These are phyloP conservation scores for Quercus glauca DNA, from an alignment of 306 rosid genomes.

Conservation along the genomic window DNA sequence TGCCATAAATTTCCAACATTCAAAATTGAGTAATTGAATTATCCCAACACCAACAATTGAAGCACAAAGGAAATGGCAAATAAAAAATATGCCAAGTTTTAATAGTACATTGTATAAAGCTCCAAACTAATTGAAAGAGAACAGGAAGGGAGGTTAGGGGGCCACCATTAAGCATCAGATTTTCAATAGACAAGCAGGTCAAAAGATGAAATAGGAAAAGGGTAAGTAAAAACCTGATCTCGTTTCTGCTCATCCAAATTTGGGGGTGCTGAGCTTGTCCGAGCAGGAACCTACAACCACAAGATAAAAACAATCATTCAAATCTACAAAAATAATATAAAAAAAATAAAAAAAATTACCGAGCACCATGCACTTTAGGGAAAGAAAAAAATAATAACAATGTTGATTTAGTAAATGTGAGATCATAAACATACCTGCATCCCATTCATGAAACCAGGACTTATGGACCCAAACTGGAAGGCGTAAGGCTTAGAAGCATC, in stretches of 20 bases:
- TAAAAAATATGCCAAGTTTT: neutral
- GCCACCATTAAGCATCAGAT: neutral
- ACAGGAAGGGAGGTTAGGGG: neutral
- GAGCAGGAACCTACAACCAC: slow-evolving; percentile 76
- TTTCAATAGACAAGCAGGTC: slow-evolving; percentile 11
- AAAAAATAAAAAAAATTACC: neutral
- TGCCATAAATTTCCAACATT: slow-evolving; percentile 1
- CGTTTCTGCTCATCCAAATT: slow-evolving; percentile 91
- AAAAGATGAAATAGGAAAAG: neutral
- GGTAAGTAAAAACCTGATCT: slow-evolving; percentile 55
- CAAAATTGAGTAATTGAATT: neutral
- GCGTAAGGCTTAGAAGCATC: slow-evolving; percentile 64
- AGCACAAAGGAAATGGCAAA: neutral
- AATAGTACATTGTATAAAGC: neutral
- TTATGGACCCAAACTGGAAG: slow-evolving; percentile 86
- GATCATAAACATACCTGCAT: slow-evolving; percentile 54
- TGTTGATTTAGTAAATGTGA: slow-evolving; percentile 2
- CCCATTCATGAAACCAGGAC: slow-evolving; percentile 67
- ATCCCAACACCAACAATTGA: neutral
- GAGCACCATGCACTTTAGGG: neutral
- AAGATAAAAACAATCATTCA: slow-evolving; percentile 21
- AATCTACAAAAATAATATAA: neutral
- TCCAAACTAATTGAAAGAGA: neutral
- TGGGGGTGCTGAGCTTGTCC: slow-evolving; percentile 98
- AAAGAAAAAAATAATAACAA: neutral